Base-by-base conservation (phyloP, 2,329 filamentous ascomycete genomes). In the Westerdykella ornata region DNA sequence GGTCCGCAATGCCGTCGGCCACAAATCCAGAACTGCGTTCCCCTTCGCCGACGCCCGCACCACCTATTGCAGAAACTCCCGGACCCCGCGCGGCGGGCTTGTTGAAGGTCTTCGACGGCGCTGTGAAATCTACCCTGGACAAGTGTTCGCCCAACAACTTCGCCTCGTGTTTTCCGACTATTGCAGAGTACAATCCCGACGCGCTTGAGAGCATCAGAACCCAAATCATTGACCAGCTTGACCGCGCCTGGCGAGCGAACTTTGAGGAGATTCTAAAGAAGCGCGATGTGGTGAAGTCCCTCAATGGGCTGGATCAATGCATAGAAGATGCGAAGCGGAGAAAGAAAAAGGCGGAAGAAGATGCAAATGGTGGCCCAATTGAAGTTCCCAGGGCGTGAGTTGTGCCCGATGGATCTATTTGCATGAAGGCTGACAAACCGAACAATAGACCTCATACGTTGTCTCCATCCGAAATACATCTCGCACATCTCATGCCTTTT, bases 121-220 rank as follows among this genome's bases (percentile, higher is more conserved):
- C 80, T 13, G 70, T 81, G 16, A 69, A 72, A 9, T 75, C 78
- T 46, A 77, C 79, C 1, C 60, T 82, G n/a, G 74, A 75, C 47
- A 77, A 77, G 38, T 80, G 77, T 60, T 77, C 72, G 8, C 76
- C 80, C 57, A 66, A 69, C 37, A 81, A 81, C 52, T 83, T 82
- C 57, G 71, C 76, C 0, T 67, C 76, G 17, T 83, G 80, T 53
- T 82, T 82, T 49, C 79, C 80, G 0, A 83, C 80, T 0, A 74
- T 78, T 1, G 75, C 78, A 14, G 67, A 70, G 52, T 69, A 80
- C 52, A 76, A 76, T 9, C 74, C 77, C 1, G 73, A 72, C 18
- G 72, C 72, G 32, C 55, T 83, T 43, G 73, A 78, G 52, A 68
- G 70, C 3, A 67, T 83, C 16, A 77, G 78, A 65, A 68, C 72